Evolutionary conservation across 768 basidiomycete species (phyloP).

Genomic region (Hydnomerulius pinastri): DNA sequence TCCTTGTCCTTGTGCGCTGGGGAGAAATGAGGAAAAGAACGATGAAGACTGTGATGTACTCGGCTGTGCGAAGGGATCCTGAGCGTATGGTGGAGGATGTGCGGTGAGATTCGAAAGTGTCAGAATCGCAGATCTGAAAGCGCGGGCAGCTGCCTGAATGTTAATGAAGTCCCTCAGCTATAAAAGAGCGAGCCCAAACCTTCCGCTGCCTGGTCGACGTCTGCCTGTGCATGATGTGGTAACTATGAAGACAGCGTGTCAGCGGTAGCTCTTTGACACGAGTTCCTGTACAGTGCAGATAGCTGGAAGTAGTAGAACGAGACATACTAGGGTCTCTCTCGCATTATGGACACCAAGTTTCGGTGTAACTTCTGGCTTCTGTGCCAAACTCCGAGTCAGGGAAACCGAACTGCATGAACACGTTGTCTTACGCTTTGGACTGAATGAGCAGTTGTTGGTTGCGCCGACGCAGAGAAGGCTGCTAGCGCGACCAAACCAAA

Average conservation of each 20-base stretch:
- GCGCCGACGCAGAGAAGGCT: slow-evolving; percentile 46
- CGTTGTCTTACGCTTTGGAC: slow-evolving; percentile 17
- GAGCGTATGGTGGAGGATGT: slow-evolving; percentile 54
- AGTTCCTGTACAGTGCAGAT: not conserved
- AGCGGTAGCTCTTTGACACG: not conserved
- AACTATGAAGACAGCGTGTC: slow-evolving; percentile 12
- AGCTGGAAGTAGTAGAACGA: not conserved
- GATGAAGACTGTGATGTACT: slow-evolving; percentile 48
- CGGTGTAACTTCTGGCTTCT: slow-evolving; percentile 12
- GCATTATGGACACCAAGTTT: slow-evolving; percentile 2
- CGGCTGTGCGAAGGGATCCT: slow-evolving; percentile 43
- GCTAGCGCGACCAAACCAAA: slow-evolving; percentile 59
- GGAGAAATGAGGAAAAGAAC: slow-evolving; percentile 64
- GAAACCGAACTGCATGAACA: not conserved
- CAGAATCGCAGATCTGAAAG: slow-evolving; percentile 73
- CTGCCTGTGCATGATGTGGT: slow-evolving; percentile 12
- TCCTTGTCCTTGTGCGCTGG: slow-evolving; percentile 74
- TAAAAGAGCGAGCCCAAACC: slow-evolving; percentile 35
- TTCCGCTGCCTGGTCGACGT: slow-evolving; percentile 51
- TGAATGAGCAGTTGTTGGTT: slow-evolving; percentile 20
- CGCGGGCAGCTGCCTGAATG: slow-evolving; percentile 55
- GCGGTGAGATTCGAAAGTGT: slow-evolving; percentile 69
- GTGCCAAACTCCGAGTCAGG: slow-evolving; percentile 12
- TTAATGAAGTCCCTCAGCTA: slow-evolving; percentile 1
- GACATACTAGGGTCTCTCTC: slow-evolving; percentile 15